phyloP scores from a whole-genome alignment of 2,329 filamentous ascomycete genomes.

The Rhinocladiella mackenziei region DNA sequence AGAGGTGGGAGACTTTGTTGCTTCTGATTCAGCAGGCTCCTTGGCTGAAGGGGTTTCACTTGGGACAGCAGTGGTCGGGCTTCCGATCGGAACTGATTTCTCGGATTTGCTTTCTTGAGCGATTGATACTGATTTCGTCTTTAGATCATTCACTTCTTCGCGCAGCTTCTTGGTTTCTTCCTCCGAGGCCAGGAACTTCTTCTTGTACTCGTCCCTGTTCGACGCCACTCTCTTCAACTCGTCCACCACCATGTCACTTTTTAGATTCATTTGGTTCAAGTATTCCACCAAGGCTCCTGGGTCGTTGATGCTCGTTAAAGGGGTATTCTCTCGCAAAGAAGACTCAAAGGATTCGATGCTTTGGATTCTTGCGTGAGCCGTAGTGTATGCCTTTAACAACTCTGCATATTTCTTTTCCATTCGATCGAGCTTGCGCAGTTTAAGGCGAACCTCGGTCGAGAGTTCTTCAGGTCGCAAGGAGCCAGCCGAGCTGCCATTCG shows the following conservation, averaged over 20 bases:
- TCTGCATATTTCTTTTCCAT: constrained; percentile 85
- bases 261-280: constrained; percentile 76
- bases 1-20: constrained; percentile 35
- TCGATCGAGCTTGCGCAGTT: constrained; percentile 81
- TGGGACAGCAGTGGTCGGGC: background rate
- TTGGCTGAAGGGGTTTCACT: constrained; percentile 8
- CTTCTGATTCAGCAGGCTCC: constrained; percentile 19
- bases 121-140: constrained; percentile 35
- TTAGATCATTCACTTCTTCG: constrained; percentile 60
- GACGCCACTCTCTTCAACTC: constrained; percentile 82
- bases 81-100: background rate
- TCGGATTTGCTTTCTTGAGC: constrained; percentile 31
- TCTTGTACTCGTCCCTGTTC: constrained; percentile 76
- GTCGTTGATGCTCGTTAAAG: constrained; percentile 81
- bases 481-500: constrained; percentile 30
- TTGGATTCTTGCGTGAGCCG: constrained; percentile 80
- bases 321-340: constrained; percentile 84
- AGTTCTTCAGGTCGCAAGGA: constrained; percentile 50
- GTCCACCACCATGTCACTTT: constrained; percentile 88
- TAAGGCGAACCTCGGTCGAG: constrained; percentile 68
- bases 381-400: constrained; percentile 82
- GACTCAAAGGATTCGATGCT: constrained; percentile 93
- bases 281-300: constrained; percentile 84
- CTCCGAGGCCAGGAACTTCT: constrained; percentile 67
- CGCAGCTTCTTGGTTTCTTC: constrained; percentile 59